Conservation (phyloP, 306 rosid genomes). For the Cyclanthera cordifolia region DNA sequence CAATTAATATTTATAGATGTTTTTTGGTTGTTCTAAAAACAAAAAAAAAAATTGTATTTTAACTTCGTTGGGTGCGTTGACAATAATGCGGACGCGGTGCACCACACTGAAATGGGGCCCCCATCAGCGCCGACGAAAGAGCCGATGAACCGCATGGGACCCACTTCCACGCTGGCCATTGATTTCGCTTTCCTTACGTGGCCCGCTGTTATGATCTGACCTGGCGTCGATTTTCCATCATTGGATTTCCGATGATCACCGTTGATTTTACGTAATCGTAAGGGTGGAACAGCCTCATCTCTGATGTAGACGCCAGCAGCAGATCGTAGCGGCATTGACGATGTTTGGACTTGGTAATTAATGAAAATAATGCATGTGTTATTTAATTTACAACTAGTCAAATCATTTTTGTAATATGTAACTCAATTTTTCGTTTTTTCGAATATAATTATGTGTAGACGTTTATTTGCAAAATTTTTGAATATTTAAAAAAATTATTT, state of each 20-base stretch:
- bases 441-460: too few species aligned
- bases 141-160: slow-evolving; percentile 35
- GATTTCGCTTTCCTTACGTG: slow-evolving; percentile 18
- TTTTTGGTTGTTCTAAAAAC: too few species aligned
- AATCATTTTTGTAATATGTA: too few species aligned
- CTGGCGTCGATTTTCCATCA: neutral
- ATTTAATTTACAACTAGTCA: too few species aligned
- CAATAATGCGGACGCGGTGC: slow-evolving; percentile 36
- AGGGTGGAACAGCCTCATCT: slow-evolving; percentile 9
- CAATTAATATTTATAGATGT: too few species aligned
- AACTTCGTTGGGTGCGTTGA: slow-evolving; percentile 17
- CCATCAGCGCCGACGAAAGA: slow-evolving; percentile 27
- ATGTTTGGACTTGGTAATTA: slow-evolving; percentile 3
- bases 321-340: neutral
- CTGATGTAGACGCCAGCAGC: slow-evolving; percentile 21
- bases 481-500: too few species aligned
- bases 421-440: too few species aligned
- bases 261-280: neutral
- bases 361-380: slow-evolving; percentile 1
- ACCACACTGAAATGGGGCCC: slow-evolving; percentile 23
- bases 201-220: slow-evolving; percentile 6
- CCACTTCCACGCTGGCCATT: slow-evolving; percentile 6
- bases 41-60: too few species aligned
- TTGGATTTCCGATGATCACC: neutral
- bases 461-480: too few species aligned